Conservation (phyloP, 148 eudicot genomes). For the Talinum fruticosum region DNA sequence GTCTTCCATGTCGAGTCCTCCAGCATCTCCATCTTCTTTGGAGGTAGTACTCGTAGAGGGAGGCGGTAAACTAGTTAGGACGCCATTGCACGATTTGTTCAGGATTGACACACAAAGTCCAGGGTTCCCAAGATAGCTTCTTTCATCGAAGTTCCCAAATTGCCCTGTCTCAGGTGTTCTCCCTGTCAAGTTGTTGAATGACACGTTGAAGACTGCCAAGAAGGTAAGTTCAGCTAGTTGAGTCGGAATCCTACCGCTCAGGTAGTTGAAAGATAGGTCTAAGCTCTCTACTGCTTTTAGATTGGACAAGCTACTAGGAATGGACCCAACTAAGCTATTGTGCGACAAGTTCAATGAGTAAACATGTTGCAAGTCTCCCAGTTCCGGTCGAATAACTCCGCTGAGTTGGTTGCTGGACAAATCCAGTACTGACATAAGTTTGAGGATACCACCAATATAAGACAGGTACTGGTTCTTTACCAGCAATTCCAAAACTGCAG, state of each 20-base stretch:
- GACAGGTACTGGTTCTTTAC: constrained; percentile 5
- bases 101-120: neutral
- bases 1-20: no score
- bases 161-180: neutral
- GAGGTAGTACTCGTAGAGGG: neutral
- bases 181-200: constrained; percentile 20
- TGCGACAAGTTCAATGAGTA: no score
- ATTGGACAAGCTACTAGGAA: constrained; percentile 17
- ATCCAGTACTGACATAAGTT: constrained; percentile 4
- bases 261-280: constrained; percentile 24
- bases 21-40: no score
- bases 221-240: neutral
- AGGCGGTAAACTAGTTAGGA: neutral
- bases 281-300: constrained; percentile 23
- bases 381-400: neutral
- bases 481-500: constrained; percentile 5
- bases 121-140: neutral
- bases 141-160: neutral
- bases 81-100: neutral
- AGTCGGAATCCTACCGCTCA: constrained; percentile 1
- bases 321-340: constrained; percentile 14
- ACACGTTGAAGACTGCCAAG: neutral
- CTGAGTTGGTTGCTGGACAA: neutral
- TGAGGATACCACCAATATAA: neutral
- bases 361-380: neutral